Percentiles rank a stretch among this genome's conserved stretches.
These are phyloP conservation scores for Leptographium flavum DNA, from an alignment of 2,329 filamentous ascomycete genomes.

Conservation along the genomic window DNA sequence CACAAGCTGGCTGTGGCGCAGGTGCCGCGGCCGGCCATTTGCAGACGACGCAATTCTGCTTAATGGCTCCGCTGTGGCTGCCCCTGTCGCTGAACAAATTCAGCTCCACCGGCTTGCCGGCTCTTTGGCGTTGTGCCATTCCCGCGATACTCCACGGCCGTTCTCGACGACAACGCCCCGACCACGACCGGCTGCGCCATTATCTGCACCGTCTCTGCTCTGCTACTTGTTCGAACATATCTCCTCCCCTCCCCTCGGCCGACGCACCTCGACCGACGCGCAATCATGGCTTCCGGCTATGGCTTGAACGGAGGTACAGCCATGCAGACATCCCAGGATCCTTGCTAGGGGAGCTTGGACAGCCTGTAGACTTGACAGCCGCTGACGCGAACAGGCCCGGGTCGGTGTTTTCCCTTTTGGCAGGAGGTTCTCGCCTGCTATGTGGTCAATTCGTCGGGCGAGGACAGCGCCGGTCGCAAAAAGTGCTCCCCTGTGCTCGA, in stretches of 20 bases:
- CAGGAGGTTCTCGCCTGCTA: constrained; percentile 98
- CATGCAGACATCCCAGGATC: neutral
- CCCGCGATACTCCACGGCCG: neutral
- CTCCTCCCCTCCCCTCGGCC: neutral
- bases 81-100: neutral
- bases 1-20: neutral
- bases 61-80: constrained; percentile 10
- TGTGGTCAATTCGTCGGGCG: constrained; percentile 75
- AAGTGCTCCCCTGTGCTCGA: constrained; percentile 79
- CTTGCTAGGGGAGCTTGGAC: neutral
- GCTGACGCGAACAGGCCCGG: constrained; percentile 32
- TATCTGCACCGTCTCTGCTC: too few relatives aligned
- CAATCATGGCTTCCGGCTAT: constrained; percentile 64
- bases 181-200: neutral
- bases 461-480: constrained; percentile 67
- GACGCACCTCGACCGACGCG: constrained; percentile 7
- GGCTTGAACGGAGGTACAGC: constrained; percentile 63
- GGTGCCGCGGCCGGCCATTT: constrained; percentile 4
- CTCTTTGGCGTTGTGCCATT: neutral
- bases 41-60: constrained; percentile 11
- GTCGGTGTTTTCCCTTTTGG: constrained; percentile 97
- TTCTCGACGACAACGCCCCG: too few relatives aligned
- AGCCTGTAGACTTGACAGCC: neutral
- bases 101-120: constrained; percentile 1
- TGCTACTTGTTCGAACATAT: constrained; percentile 2